A percentile compares a stretch with the other conserved stretches of the same genome.
Conservation (phyloP, 148 eudicot genomes). For the Polygonum aviculare region DNA sequence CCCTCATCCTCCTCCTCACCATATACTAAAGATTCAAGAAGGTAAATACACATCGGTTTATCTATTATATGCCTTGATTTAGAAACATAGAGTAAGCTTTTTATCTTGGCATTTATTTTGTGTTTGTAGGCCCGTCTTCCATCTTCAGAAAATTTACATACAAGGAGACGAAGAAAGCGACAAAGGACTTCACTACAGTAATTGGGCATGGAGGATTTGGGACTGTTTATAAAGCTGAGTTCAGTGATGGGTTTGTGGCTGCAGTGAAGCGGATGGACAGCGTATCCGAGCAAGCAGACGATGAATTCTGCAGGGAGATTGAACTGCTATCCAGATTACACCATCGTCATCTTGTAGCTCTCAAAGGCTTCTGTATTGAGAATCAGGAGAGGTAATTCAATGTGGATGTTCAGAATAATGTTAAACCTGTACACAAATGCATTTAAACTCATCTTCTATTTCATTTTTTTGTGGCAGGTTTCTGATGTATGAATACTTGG, state of each 20-base stretch:
- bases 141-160: conserved; percentile 64
- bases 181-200: conserved; percentile 60
- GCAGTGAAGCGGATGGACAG: conserved; percentile 82
- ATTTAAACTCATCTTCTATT: background rate
- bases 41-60: conserved; percentile 26
- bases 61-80: too few species aligned
- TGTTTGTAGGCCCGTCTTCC: conserved; percentile 38
- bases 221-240: conserved; percentile 73
- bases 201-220: conserved; percentile 96
- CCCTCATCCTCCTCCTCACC: conserved; percentile 22
- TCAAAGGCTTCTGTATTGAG: conserved; percentile 70
- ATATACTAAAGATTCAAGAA: conserved; percentile 51
- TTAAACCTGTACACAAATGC: background rate
- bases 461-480: conserved; percentile 42
- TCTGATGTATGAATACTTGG: conserved; percentile 84
- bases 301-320: conserved; percentile 81
- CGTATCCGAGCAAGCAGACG: conserved; percentile 79
- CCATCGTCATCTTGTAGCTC: conserved; percentile 91
- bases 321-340: conserved; percentile 85
- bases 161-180: conserved; percentile 80
- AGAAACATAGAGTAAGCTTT: too few species aligned
- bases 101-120: background rate
- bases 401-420: background rate
- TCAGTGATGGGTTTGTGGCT: conserved; percentile 50
- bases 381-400: conserved; percentile 55